Percentiles rank a stretch among this genome's conserved stretches.
Evolutionary conservation across 2,329 filamentous ascomycete species (phyloP).

Genomic region (Fusarium marasasianum): DNA sequence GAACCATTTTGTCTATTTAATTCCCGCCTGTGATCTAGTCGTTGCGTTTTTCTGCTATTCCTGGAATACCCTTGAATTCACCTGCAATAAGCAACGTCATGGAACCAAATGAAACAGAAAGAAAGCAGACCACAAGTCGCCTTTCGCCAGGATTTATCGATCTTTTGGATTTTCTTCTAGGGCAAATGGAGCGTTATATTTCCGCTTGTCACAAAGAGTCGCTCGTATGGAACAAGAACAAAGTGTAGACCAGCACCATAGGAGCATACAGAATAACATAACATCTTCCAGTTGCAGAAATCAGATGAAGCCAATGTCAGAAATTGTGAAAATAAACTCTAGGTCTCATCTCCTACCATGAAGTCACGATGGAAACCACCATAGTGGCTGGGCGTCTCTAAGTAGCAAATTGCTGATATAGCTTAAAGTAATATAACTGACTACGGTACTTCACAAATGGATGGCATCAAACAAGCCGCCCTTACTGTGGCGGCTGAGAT

Average conservation of each 20-base stretch:
- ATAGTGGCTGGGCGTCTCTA: not conserved
- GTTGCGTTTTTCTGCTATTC: constrained; percentile 1
- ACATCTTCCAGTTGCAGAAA: no score
- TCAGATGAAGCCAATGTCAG: not conserved
- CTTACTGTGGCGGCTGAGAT: not conserved
- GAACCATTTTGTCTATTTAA: not conserved
- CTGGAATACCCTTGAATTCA: not conserved
- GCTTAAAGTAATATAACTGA: no score
- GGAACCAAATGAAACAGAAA: not conserved
- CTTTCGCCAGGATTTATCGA: not conserved
- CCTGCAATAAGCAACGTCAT: not conserved
- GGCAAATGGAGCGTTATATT: not conserved
- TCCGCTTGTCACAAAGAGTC: not conserved
- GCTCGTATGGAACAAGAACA: not conserved
- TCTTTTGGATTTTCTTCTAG: not conserved
- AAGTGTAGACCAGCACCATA: not conserved
- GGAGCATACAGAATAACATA: not conserved
- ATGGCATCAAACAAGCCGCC: not conserved
- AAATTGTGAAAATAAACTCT: not conserved
- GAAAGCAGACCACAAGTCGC: not conserved
- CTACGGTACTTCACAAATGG: not conserved
- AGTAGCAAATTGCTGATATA: not conserved
- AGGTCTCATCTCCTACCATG: not conserved
- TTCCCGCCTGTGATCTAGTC: not conserved
- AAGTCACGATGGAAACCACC: no score